Percentiles rank a stretch among this genome's conserved stretches.
phyloP scores from a whole-genome alignment of 2,329 filamentous ascomycete genomes.

The Trichophyton rubrum region DNA sequence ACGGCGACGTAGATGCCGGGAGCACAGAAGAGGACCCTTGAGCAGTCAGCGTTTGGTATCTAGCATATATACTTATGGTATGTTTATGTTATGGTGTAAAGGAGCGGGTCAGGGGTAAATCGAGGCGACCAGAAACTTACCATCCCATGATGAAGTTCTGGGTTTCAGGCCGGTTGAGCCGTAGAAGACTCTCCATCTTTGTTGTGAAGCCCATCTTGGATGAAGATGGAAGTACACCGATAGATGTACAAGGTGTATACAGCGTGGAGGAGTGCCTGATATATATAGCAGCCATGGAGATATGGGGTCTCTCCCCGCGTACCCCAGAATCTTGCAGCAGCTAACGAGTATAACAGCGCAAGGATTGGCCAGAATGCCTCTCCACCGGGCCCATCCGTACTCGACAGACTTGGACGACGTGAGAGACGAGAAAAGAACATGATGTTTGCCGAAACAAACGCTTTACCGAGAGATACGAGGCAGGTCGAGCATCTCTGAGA shows the following conservation, averaged over 20 bases:
- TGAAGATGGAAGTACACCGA: not conserved
- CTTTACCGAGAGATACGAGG: not conserved
- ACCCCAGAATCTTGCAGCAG: not conserved
- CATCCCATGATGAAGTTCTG: not conserved
- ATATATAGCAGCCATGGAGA: not conserved
- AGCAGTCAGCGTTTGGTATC: not conserved
- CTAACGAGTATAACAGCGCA: not conserved
- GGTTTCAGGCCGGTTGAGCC: not conserved
- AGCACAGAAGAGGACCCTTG: not conserved
- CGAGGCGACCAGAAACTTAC: not conserved
- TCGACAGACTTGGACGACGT: no score
- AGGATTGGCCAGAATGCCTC: not conserved
- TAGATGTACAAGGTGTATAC: not conserved
- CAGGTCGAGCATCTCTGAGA: not conserved
- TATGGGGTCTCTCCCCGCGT: not conserved
- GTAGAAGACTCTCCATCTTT: not conserved
- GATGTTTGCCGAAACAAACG: no score
- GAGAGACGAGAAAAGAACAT: no score
- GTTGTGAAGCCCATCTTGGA: not conserved
- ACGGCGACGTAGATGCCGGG: not conserved
- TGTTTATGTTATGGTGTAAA: not conserved
- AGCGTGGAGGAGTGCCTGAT: not conserved
- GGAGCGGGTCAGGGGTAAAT: not conserved
- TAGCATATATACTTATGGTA: not conserved
- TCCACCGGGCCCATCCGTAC: not conserved